These are phyloP conservation scores for Hypomyces perniciosus DNA, from an alignment of 2,329 filamentous ascomycete genomes.

Conservation along the genomic window DNA sequence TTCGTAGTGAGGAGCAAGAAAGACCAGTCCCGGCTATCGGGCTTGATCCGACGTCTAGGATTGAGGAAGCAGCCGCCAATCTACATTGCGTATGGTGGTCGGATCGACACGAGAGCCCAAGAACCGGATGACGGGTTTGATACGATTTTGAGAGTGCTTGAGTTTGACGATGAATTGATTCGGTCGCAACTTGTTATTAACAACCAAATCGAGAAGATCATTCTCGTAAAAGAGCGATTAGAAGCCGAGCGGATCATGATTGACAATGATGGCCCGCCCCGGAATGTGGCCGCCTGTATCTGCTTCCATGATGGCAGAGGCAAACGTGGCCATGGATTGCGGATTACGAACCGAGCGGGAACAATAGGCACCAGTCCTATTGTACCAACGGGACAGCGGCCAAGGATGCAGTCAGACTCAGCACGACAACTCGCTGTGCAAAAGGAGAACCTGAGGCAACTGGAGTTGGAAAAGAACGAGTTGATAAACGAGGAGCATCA, in stretches of 20 bases:
- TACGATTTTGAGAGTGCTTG: constrained; percentile 74
- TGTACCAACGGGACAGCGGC: constrained; percentile 42
- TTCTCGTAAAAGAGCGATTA: constrained; percentile 63
- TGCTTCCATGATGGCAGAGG: constrained; percentile 55
- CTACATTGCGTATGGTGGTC: constrained; percentile 32
- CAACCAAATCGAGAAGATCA: constrained; percentile 73
- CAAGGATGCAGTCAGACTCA: constrained; percentile 76
- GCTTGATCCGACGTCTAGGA: constrained; percentile 55
- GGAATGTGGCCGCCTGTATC: constrained; percentile 69
- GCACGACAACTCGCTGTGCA: constrained; percentile 57
- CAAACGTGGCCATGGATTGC: constrained; percentile 51
- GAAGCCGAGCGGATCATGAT: constrained; percentile 68
- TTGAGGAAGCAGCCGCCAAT: constrained; percentile 44
- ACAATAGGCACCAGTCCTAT: constrained; percentile 37
- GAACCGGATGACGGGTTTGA: constrained; percentile 69
- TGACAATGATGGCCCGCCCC: constrained; percentile 47
- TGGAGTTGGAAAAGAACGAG: constrained; percentile 48
- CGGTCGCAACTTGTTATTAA: constrained; percentile 79
- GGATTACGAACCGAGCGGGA: constrained; percentile 43
- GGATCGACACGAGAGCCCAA: constrained; percentile 35
- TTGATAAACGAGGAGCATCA: constrained; percentile 44
- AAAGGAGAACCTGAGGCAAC: constrained; percentile 44
- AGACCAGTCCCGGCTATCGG: constrained; percentile 65
- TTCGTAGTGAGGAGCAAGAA: constrained; percentile 76
- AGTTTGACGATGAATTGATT: constrained; percentile 74